Evolutionary conservation across 202 grass and related monocot genomes (phyloP), one percentile per base, ranked within the genome.

Genomic region (Digitaria exilis): DNA sequence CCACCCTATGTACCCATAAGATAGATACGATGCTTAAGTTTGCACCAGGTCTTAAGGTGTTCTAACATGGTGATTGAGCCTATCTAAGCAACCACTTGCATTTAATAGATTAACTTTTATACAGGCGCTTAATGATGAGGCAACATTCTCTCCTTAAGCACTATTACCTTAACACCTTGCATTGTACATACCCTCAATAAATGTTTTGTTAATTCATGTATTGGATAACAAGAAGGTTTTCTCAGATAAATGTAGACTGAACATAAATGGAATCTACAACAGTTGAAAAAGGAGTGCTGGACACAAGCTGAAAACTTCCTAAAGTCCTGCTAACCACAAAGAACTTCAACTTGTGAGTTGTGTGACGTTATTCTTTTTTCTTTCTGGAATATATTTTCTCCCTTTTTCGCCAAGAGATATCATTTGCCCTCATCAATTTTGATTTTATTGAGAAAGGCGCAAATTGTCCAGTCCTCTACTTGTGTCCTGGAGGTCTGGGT

Each of bases 401-500:
- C 14, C 17, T 66, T 45, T 52, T 31, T 26, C 9, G 5, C 52
- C 31, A n/a, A 69, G 21, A 80, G 37, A 70, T 61, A 52, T 34
- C 70, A 68, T 75, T 85, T 62, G 16, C 61, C 52, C 46, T 56
- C 48, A 70, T 61, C 31, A 16, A 49, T 63, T 76, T 69, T 7
- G 3, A 43, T 39, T n/a, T 68, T 32, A 18, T 9, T 63, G 6
- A 18, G 24, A 59, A 14, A 6, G 56, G 11, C 12, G 1, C 21
- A 10, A 28, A 26, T 60, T 9, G 21, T 30, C 1, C 0, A 32
- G 29, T 63, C 16, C 34, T 63, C 5, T 32, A 63, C 60, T 18
- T 63, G 7, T 62, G 5, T 31, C 6, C 59, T 61, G 28, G 58
- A 30, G 5, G 26, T 62, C 57, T 61, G 58, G 26, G 29, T 63